Base-by-base conservation (phyloP, 768 basidiomycete genomes). In the Floccularia luteovirens region DNA sequence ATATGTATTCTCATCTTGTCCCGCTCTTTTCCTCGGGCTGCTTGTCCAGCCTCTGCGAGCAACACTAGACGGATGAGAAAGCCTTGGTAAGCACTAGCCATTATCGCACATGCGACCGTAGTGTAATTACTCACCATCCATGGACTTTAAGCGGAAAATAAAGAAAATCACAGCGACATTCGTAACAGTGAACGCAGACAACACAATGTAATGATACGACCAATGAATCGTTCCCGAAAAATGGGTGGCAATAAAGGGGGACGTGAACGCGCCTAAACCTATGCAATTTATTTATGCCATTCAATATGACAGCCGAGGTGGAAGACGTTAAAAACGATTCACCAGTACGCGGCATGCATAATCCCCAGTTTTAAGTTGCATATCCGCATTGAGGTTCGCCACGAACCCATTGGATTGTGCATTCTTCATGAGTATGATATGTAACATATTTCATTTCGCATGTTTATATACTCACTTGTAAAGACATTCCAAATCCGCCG, bases 211-310 rank as follows among this genome's bases (percentile, higher is more conserved):
- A 50, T 82, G 75, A 46, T 76, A 75, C 2, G 73, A 76, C 81
- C 82, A 84, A 32, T 60, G 61, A 0, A 44, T 49, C 24, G 64
- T 43, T 24, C 65, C 61, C 2, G 76, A 64, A 45, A 87, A 86
- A 37, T 78, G 72, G 0, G 85, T 88, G 0, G 84, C 68, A 0
- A 77, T 66, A 17, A 85, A 64, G 0, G 85, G 85, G 0, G 81
- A 60, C 10, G 62, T 51, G 11, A 79, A 52, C 6, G 77, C 75
- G 0, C 78, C 77, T n/a, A 57, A 43, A 31, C 64, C 54, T 55
- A 32, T 35, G 31, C 20, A 14, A 20, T 31, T 27, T 12, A 5
- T 16, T 21, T n/a, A 32, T 35, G 31, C 20, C n/a, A 20, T 31
- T 27, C 12, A 5, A n/a, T 21, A 13, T 22, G 6, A 20, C 22